phyloP scores from a whole-genome alignment of 2,329 filamentous ascomycete genomes.

The Xylariaceae sp. region DNA sequence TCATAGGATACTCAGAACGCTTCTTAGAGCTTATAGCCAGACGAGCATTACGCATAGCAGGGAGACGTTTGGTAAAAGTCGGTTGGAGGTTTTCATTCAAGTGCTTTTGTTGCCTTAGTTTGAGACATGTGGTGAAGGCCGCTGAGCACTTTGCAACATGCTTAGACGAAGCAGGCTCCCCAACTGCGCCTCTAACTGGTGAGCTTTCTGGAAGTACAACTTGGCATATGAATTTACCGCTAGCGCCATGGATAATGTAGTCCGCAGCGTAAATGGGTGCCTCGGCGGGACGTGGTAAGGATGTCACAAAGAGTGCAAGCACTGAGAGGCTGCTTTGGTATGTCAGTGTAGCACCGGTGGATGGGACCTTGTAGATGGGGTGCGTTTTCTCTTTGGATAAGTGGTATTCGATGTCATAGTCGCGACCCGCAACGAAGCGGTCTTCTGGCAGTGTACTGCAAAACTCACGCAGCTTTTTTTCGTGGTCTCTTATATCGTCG shows the following conservation, averaged over 20 bases:
- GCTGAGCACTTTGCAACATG: conserved; percentile 79
- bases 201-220: conserved; percentile 71
- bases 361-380: conserved; percentile 54
- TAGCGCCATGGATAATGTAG: conserved; percentile 57
- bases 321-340: conserved; percentile 68
- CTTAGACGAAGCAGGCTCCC: conserved; percentile 62
- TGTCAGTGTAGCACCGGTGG: conserved; percentile 72
- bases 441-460: conserved; percentile 71
- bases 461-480: conserved; percentile 64
- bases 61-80: conserved; percentile 63
- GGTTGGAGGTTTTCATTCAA: conserved; percentile 73
- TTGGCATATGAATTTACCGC: conserved; percentile 65
- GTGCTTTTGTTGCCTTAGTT: conserved; percentile 59
- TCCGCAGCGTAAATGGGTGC: conserved; percentile 37
- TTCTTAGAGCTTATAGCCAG: conserved; percentile 78
- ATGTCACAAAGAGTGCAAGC: conserved; percentile 67
- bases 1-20: conserved; percentile 68
- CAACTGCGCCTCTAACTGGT: conserved; percentile 62
- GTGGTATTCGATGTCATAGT: conserved; percentile 52
- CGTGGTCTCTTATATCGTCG: conserved; percentile 54
- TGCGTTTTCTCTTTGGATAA: conserved; percentile 46
- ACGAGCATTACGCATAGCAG: conserved; percentile 79
- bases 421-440: conserved; percentile 58
- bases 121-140: conserved; percentile 75
- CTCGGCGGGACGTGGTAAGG: conserved; percentile 49